Conservation (phyloP, 1,284 basidiomycete species). For the Grifola frondosa region DNA sequence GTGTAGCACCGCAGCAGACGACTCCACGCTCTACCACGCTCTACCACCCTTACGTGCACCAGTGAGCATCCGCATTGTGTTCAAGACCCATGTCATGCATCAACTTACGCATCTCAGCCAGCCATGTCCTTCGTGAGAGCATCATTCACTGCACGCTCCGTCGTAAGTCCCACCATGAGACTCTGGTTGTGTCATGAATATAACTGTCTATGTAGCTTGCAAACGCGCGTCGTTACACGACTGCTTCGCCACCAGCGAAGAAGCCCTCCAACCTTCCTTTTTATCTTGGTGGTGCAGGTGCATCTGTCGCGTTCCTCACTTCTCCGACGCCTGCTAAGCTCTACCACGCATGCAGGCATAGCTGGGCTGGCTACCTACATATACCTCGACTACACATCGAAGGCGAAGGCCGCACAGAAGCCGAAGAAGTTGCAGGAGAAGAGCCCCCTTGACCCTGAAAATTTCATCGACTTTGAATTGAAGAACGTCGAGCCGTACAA, state of each 20-base stretch:
- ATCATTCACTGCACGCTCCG: constrained; percentile 22
- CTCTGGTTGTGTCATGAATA: neutral
- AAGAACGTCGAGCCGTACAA: constrained; percentile 86
- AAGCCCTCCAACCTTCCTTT: constrained; percentile 50
- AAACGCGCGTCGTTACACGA: constrained; percentile 44
- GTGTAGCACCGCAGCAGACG: too few relatives aligned
- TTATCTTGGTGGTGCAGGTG: constrained; percentile 45
- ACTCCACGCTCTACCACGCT: too few relatives aligned
- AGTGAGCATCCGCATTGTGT: too few relatives aligned
- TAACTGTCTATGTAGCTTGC: constrained; percentile 16
- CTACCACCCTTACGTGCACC: too few relatives aligned
- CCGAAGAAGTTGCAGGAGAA: constrained; percentile 45
- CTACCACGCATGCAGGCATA: constrained; percentile 32
- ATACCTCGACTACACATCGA: constrained; percentile 39
- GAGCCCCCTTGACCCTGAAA: constrained; percentile 71
- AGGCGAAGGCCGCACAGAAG: constrained; percentile 23
- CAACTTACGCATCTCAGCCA: neutral
- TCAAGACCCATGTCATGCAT: too few relatives aligned
- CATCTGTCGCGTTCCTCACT: neutral
- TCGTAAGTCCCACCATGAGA: constrained; percentile 18
- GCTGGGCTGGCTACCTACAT: constrained; percentile 52
- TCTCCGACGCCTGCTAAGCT: neutral
- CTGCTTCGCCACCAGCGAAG: constrained; percentile 41
- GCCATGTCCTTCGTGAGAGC: constrained; percentile 33
- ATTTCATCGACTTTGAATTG: constrained; percentile 80